These are phyloP conservation scores for Suillus subluteus DNA, from an alignment of 768 basidiomycete genomes.

Conservation along the genomic window DNA sequence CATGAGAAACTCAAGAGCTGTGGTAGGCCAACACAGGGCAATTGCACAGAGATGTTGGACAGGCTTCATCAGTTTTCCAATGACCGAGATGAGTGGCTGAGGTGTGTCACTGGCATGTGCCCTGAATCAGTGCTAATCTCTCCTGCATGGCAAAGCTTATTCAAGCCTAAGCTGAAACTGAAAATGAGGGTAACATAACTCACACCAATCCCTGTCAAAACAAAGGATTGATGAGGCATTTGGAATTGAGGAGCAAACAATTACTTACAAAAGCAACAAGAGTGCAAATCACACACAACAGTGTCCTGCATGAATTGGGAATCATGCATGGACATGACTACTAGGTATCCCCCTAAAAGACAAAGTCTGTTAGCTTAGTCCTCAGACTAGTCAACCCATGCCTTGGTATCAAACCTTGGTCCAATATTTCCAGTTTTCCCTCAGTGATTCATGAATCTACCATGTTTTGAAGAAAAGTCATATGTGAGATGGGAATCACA, in stretches of 20 bases:
- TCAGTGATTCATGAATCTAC: too few species aligned
- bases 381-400: too few species aligned
- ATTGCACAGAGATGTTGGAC: conserved; percentile 11
- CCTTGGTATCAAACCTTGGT: too few species aligned
- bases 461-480: too few species aligned
- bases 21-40: conserved; percentile 14
- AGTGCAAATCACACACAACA: conserved; percentile 7
- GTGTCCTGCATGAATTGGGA: too few species aligned
- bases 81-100: conserved; percentile 18
- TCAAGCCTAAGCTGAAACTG: conserved; percentile 6
- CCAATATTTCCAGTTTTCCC: too few species aligned
- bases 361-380: too few species aligned
- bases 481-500: too few species aligned
- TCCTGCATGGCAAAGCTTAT: not conserved
- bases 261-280: conserved; percentile 11
- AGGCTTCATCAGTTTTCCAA: conserved; percentile 17
- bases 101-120: conserved; percentile 12
- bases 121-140: not conserved
- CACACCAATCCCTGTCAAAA: conserved; percentile 3
- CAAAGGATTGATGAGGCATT: conserved; percentile 6
- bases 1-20: conserved; percentile 12
- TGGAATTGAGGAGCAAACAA: not conserved
- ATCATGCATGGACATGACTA: too few species aligned
- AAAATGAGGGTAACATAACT: conserved; percentile 3
- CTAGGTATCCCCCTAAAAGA: too few species aligned